Conservation (phyloP, 768 basidiomycete species). For the Lactifluus hygrophoroides region DNA sequence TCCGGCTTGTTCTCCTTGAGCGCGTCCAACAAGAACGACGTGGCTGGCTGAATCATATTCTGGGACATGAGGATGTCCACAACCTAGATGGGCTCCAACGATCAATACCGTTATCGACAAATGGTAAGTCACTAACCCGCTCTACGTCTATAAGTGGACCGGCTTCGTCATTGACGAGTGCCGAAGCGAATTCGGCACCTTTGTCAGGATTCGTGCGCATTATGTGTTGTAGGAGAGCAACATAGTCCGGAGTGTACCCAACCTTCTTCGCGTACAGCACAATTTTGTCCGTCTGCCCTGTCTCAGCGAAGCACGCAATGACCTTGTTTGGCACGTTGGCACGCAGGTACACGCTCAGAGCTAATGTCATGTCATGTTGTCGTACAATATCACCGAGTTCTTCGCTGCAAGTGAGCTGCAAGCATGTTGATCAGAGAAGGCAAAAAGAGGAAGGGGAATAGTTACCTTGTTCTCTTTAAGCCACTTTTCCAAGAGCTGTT, state of each 20-base stretch:
- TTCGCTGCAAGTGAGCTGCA: slow-evolving; percentile 92
- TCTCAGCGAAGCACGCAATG: slow-evolving; percentile 97
- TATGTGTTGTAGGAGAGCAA: slow-evolving; percentile 85
- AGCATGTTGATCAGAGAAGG: neutral
- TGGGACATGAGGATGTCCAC: slow-evolving; percentile 99
- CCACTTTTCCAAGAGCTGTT: slow-evolving; percentile 98
- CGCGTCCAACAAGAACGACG: slow-evolving; percentile 94
- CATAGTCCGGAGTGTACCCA: slow-evolving; percentile 87
- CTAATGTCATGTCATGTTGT: slow-evolving; percentile 90
- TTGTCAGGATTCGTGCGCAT: slow-evolving; percentile 97
- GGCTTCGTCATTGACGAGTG: slow-evolving; percentile 86
- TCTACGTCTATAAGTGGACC: slow-evolving; percentile 93
- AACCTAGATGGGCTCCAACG: slow-evolving; percentile 40
- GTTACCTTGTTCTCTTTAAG: slow-evolving; percentile 96
- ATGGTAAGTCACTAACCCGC: slow-evolving; percentile 42
- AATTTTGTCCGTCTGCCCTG: slow-evolving; percentile 97
- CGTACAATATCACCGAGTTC: slow-evolving; percentile 97
- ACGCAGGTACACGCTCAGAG: slow-evolving; percentile 93
- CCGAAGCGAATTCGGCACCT: slow-evolving; percentile 95
- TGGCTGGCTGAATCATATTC: slow-evolving; percentile 99
- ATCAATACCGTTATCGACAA: neutral
- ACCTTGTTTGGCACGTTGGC: slow-evolving; percentile 99
- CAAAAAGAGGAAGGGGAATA: neutral
- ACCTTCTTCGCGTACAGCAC: slow-evolving; percentile 97
- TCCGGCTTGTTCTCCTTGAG: slow-evolving; percentile 98